Evolutionary conservation across 2,329 filamentous ascomycete species (phyloP).

Genomic region (Sphaerulina musiva): DNA sequence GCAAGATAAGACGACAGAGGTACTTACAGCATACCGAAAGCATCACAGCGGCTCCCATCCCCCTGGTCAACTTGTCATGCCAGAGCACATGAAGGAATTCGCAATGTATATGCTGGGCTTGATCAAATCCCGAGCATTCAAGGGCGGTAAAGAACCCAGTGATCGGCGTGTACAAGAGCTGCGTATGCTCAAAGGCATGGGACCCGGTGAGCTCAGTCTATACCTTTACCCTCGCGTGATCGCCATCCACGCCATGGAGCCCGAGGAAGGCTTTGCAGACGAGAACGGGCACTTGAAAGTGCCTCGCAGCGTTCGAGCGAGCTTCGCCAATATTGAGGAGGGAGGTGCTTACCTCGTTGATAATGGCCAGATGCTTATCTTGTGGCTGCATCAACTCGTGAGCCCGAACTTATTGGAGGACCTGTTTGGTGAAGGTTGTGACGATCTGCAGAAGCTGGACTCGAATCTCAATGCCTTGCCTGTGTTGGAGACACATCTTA

Average conservation of each 20-base stretch:
- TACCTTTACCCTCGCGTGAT: slow-evolving; percentile 96
- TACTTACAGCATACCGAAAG: slow-evolving; percentile 86
- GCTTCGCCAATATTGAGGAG: slow-evolving; percentile 81
- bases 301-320: slow-evolving; percentile 71
- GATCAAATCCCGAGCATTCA: slow-evolving; percentile 86
- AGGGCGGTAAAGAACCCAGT: slow-evolving; percentile 80
- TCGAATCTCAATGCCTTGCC: slow-evolving; percentile 75
- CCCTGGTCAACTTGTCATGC: slow-evolving; percentile 86
- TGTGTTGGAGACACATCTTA: slow-evolving; percentile 82
- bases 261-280: slow-evolving; percentile 88
- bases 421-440: slow-evolving; percentile 73
- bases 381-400: slow-evolving; percentile 90
- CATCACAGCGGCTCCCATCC: slow-evolving; percentile 83
- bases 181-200: slow-evolving; percentile 83
- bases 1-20: slow-evolving; percentile 87
- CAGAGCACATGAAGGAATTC: slow-evolving; percentile 92
- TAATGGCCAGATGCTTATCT: slow-evolving; percentile 82
- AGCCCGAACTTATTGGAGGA: slow-evolving; percentile 87
- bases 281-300: slow-evolving; percentile 81
- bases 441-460: slow-evolving; percentile 67
- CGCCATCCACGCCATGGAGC: slow-evolving; percentile 79
- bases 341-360: slow-evolving; percentile 93
- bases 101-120: slow-evolving; percentile 91
- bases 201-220: slow-evolving; percentile 73
- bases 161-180: slow-evolving; percentile 88